Base-by-base conservation (phyloP, 1,284 basidiomycete species). In the Cutaneotrichosporon spelunceum region DNA sequence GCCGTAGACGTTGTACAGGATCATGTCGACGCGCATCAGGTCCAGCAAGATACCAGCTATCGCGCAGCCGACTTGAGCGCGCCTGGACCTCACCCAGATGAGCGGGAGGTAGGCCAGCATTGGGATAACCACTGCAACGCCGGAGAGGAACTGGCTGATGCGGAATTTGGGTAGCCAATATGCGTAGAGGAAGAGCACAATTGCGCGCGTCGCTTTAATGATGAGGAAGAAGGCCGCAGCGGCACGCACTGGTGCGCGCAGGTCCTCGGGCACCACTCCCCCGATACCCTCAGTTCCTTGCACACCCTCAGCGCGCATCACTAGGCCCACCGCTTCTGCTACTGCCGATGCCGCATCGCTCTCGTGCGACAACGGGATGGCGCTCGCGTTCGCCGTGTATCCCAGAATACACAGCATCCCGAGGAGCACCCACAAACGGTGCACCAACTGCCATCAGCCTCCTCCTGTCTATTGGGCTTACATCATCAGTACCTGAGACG, bases 371-470 rank as follows among this genome's bases (percentile, higher is more conserved):
- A 61, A 23, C 16, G 55, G 33, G 53, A 80, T 79, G 1, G 76
- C 72, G 16, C 73, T 72, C 9, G 79, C 79, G 60, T 79, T 81
- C 48, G 69, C 76, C 1, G 75, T 70, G 68, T 81, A 81, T 23
- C 79, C 79, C 27, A 70, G 60, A 53, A 72, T 63, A 44, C 66
- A 69, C 34, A 71, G 66, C 77, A 79, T 80, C n/a, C 73, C 76
- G 66, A 71, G 66, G 0, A 80, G 68, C 23, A 81, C 70, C 67
- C 77, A 78, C 2, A 72, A 24, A 1, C 79, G 71, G 59, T 80
- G 78, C 1, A 77, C 49, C 11, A 76, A 39, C 74, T 76, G 42
- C 7, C n/a, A 36, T 58, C 30, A 57, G 56, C 36, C 36, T 7
- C 21, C 3, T 19, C 26, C 27, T 8, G 4, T 8, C 2, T 16